Evolutionary conservation across 2,329 filamentous ascomycete species (phyloP).

Genomic region (Phialophora tarda): DNA sequence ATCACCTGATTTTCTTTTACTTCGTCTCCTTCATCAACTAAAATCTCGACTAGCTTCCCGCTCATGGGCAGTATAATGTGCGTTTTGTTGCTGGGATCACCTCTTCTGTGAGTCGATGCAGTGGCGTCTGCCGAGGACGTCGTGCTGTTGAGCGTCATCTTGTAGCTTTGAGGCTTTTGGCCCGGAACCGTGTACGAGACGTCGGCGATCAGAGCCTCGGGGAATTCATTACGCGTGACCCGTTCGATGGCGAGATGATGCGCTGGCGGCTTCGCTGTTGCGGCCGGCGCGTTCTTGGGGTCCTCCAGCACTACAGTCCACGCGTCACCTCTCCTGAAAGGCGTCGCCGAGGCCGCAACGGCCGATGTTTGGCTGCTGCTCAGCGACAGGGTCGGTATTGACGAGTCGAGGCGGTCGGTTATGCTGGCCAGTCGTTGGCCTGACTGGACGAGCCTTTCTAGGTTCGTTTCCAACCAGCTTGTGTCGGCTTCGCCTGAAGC

Average conservation of each 20-base stretch:
- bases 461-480: slow-evolving; percentile 62
- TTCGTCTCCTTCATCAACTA: slow-evolving; percentile 59
- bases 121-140: slow-evolving; percentile 49
- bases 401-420: slow-evolving; percentile 7
- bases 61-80: slow-evolving; percentile 64
- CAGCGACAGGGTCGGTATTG: slow-evolving; percentile 16
- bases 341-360: slow-evolving; percentile 44
- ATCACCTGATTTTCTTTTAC: slow-evolving; percentile 60
- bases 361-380: slow-evolving; percentile 24
- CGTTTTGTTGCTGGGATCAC: slow-evolving; percentile 55
- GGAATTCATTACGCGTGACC: slow-evolving; percentile 66
- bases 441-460: slow-evolving; percentile 49
- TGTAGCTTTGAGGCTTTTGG: slow-evolving; percentile 49
- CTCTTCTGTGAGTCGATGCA: slow-evolving; percentile 54
- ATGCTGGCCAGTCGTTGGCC: slow-evolving; percentile 41
- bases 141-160: slow-evolving; percentile 53
- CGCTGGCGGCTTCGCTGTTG: slow-evolving; percentile 34
- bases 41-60: slow-evolving; percentile 64
- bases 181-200: slow-evolving; percentile 55
- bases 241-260: slow-evolving; percentile 62
- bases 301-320: slow-evolving; percentile 60
- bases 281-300: slow-evolving; percentile 29
- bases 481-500: slow-evolving; percentile 57
- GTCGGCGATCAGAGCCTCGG: slow-evolving; percentile 60
- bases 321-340: slow-evolving; percentile 65